Conservation (phyloP, 352 stramenopile species). For the Phytophthora multivora region DNA sequence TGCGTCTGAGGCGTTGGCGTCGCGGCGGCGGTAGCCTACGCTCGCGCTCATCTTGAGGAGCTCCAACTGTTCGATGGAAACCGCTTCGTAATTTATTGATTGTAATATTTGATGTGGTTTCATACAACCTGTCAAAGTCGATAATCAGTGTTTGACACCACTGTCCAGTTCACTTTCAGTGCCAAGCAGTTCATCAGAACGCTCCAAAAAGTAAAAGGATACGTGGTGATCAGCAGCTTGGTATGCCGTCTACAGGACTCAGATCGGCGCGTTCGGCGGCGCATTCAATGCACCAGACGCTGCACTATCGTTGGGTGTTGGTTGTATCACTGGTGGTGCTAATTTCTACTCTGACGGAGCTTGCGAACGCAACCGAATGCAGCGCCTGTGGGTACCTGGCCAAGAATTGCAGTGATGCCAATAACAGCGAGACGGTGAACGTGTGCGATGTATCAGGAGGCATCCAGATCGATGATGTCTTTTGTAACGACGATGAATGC, state of each 20-base stretch:
- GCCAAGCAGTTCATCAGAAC: conserved; percentile 27
- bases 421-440: conserved; percentile 10
- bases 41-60: conserved; percentile 44
- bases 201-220: conserved; percentile 14
- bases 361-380: conserved; percentile 43
- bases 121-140: conserved; percentile 15
- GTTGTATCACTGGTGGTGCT: conserved; percentile 24
- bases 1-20: conserved; percentile 73
- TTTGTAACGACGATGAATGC: conserved; percentile 71
- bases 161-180: conserved; percentile 23
- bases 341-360: conserved; percentile 13
- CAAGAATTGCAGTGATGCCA: conserved; percentile 60
- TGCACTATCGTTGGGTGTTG: conserved; percentile 15
- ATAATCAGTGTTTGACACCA: conserved; percentile 23
- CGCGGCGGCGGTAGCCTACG: conserved; percentile 54
- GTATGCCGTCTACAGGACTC: conserved; percentile 20
- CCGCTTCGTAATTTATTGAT: conserved; percentile 10
- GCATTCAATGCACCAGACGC: conserved; percentile 16
- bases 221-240: conserved; percentile 25
- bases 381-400: conserved; percentile 64
- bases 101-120: background rate
- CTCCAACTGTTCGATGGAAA: conserved; percentile 16
- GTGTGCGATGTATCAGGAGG: conserved; percentile 62
- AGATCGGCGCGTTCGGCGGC: background rate
- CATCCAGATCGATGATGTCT: conserved; percentile 85